Evolutionary conservation across 1,284 basidiomycete species (phyloP), one percentile per base, ranked within the genome.

Genomic region (Schizophyllum commune): DNA sequence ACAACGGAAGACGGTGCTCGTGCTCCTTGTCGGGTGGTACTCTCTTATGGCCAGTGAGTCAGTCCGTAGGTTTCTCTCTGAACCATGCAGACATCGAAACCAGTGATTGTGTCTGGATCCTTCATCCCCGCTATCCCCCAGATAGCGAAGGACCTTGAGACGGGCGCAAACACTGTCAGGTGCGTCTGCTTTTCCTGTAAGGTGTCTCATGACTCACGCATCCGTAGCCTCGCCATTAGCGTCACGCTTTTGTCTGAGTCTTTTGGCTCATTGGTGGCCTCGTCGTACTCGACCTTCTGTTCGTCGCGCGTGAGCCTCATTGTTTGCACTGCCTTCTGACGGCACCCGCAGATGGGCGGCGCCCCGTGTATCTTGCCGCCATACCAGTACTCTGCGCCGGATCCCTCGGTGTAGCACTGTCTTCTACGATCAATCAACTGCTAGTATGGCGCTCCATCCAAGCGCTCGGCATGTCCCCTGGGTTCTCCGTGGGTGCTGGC

Each of bases 231-330:
- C 33, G 74, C 77, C 1, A 73, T 81, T 13, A 77, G 77, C 64
- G 62, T 79, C 7, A 78, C 82, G 2, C 73, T 85, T 54, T 75
- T 80, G 60, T 72, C 72, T 0, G 70, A 71, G 0, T 74, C 75
- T 0, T 59, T 78, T 0, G 76, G 78, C 0, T 80, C 79, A 5
- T 70, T 87, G 4, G 62, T 80, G 5, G 85, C 83, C 76, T 79
- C 80, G 0, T 79, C 80, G 0, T 79, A 84, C 60, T 77, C 81
- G 0, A 77, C 79, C 0, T 80, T 79, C 62, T 88, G 80, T 80
- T 71, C 67, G 76, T 70, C 39, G 39, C 39, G 39, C 17, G 39
- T 27, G 27, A 27, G 27, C 27, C 27, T 17, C 39, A 47, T 32
- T 53, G 11, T 13, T 17, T 1, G 19, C 27, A 7, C 27, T 21